A percentile compares a stretch with the other conserved stretches of the same genome.
Evolutionary conservation across 257 asterid genomes (phyloP).

Genomic region (Solanum lignicaule): DNA sequence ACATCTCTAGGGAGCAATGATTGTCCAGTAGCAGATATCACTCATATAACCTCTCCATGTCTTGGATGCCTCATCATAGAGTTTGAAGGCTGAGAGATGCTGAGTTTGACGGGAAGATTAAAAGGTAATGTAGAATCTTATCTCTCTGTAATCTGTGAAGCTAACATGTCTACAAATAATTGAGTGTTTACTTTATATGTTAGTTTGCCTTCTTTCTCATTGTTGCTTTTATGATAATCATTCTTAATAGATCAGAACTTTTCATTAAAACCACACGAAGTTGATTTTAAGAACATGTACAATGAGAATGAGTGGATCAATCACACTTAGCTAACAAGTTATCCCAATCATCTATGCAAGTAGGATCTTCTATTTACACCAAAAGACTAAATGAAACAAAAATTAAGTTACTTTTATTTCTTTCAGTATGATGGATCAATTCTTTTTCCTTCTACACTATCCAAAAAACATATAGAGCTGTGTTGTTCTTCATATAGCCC

Average conservation of each 20-base stretch:
- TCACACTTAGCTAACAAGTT: not conserved
- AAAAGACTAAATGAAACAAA: not conserved
- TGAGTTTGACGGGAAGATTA: not conserved
- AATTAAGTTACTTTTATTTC: not conserved
- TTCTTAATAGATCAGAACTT: not conserved
- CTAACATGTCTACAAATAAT: not conserved
- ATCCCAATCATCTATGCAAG: not conserved
- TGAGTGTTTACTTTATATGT: not conserved
- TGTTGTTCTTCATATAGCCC: not conserved
- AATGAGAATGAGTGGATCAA: not conserved
- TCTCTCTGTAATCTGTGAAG: not conserved
- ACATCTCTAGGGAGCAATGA: not conserved
- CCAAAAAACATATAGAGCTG: not conserved
- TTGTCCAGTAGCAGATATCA: not conserved
- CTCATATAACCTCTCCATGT: not conserved
- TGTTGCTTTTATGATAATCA: not conserved
- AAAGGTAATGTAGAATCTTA: not conserved
- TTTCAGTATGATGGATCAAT: not conserved
- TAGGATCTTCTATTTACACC: not conserved
- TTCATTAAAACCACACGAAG: not conserved
- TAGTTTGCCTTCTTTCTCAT: not conserved
- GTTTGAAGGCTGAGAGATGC: not conserved
- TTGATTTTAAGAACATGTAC: not conserved
- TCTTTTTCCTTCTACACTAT: not conserved
- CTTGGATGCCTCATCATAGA: not conserved